phyloP scores from a whole-genome alignment of 2,329 filamentous ascomycete genomes.

The Verticillium longisporum region DNA sequence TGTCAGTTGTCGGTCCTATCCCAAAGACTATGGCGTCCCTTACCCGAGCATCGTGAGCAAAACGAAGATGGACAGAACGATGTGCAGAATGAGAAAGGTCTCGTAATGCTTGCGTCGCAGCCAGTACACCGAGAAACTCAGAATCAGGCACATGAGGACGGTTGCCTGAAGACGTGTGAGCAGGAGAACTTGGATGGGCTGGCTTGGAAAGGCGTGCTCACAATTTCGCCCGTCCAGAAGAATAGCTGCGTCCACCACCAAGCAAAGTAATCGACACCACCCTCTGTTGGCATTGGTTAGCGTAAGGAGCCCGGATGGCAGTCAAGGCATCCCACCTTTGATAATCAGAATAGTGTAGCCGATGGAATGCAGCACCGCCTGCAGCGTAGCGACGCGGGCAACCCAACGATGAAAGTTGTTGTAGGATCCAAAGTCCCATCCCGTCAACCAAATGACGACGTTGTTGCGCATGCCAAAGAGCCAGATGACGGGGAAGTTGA shows the following conservation, averaged over 20 bases:
- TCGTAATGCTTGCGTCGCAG: slow-evolving; percentile 48
- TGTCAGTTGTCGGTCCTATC: neutral
- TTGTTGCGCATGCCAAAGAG: slow-evolving; percentile 64
- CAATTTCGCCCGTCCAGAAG: slow-evolving; percentile 36
- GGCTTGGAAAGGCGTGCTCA: neutral
- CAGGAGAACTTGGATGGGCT: neutral
- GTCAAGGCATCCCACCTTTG: slow-evolving; percentile 18
- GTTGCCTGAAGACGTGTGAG: slow-evolving; percentile 24
- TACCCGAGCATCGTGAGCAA: slow-evolving; percentile 45
- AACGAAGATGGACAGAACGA: slow-evolving; percentile 41
- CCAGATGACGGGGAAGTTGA: slow-evolving; percentile 59
- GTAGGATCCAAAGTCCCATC: slow-evolving; percentile 61
- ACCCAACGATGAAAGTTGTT: slow-evolving; percentile 63
- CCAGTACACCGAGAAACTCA: slow-evolving; percentile 42
- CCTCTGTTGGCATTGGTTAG: slow-evolving; percentile 19
- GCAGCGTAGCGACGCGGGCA: slow-evolving; percentile 53
- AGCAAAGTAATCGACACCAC: slow-evolving; percentile 26
- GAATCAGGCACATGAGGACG: slow-evolving; percentile 34
- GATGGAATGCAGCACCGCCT: slow-evolving; percentile 57
- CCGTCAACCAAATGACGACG: slow-evolving; percentile 57
- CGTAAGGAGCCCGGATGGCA: neutral
- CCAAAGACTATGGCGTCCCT: slow-evolving; percentile 20
- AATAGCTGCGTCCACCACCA: slow-evolving; percentile 35
- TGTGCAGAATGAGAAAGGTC: slow-evolving; percentile 41
- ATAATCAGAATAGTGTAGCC: slow-evolving; percentile 46